These are phyloP conservation scores for Irpex rosettiformis DNA, from an alignment of 1,284 basidiomycete species.

Conservation along the genomic window DNA sequence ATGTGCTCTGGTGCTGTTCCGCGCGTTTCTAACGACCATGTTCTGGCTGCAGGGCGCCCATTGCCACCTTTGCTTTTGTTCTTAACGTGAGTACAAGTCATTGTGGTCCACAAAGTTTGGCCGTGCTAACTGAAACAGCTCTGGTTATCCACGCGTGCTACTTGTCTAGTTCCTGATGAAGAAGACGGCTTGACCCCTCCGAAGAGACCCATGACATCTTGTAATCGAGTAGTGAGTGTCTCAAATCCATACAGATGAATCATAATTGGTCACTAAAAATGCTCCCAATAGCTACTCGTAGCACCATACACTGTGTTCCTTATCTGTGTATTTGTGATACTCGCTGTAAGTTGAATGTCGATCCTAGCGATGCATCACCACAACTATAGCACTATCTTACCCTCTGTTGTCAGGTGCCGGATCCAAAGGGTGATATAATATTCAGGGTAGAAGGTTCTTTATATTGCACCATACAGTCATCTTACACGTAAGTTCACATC, in stretches of 20 bases:
- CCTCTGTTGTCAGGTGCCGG: neutral
- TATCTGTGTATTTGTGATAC: neutral
- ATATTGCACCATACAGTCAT: neutral
- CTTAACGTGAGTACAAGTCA: neutral
- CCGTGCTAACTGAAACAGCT: neutral
- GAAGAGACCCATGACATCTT: neutral
- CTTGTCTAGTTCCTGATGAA: neutral
- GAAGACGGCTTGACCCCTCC: neutral
- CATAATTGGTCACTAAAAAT: neutral
- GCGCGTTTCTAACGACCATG: neutral
- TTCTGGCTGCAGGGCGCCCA: neutral
- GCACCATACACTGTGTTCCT: neutral
- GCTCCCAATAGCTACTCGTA: neutral
- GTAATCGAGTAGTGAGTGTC: neutral
- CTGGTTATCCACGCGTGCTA: neutral
- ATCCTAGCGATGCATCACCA: neutral
- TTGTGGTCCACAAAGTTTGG: neutral
- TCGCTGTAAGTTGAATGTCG: neutral
- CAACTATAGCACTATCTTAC: neutral
- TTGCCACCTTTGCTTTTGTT: neutral
- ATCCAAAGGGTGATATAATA: neutral
- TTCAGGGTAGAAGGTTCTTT: neutral
- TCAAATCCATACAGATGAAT: neutral
- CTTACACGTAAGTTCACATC: neutral
- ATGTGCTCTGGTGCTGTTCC: neutral